Percentiles rank a stretch among this genome's conserved stretches.
Evolutionary conservation across 306 rosid genomes (phyloP).

Genomic region (Glycine tomentella): DNA sequence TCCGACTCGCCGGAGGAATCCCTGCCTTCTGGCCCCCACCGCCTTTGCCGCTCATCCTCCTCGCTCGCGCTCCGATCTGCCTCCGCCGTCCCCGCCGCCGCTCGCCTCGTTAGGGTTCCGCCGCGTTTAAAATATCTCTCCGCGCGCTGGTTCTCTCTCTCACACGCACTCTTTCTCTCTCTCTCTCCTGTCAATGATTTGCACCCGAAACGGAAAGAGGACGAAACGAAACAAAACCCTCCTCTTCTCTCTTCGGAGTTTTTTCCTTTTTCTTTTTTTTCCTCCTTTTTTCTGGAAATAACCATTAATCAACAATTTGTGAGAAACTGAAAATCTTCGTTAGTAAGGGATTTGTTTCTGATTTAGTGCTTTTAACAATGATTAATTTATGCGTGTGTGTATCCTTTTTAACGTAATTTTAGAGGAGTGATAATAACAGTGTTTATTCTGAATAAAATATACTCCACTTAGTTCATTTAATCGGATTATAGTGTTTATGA

Average conservation of each 20-base stretch:
- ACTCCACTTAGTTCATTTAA: background rate
- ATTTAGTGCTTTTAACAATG: background rate
- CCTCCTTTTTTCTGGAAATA: background rate
- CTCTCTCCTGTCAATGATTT: constrained; percentile 42
- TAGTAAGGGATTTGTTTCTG: background rate
- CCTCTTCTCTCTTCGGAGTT: constrained; percentile 33
- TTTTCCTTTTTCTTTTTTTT: too few species aligned
- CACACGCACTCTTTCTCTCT: too few species aligned
- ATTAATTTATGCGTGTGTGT: background rate
- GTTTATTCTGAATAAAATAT: background rate
- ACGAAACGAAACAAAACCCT: constrained; percentile 29
- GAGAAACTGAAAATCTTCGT: background rate
- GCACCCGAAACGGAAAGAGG: constrained; percentile 49
- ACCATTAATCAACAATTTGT: background rate
- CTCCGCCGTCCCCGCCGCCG: constrained; percentile 29
- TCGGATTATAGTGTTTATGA: background rate
- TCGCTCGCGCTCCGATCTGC: constrained; percentile 41
- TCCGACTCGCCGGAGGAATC: constrained; percentile 82
- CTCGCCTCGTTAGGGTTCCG: constrained; percentile 55
- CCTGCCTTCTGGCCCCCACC: constrained; percentile 63
- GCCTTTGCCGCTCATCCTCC: constrained; percentile 73
- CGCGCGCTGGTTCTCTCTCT: constrained; percentile 25
- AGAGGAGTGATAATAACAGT: background rate
- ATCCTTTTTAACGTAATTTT: background rate
- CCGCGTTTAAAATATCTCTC: constrained; percentile 51